phyloP scores from a whole-genome alignment of 176 grass and related monocot genomes.

The Phragmites australis region DNA sequence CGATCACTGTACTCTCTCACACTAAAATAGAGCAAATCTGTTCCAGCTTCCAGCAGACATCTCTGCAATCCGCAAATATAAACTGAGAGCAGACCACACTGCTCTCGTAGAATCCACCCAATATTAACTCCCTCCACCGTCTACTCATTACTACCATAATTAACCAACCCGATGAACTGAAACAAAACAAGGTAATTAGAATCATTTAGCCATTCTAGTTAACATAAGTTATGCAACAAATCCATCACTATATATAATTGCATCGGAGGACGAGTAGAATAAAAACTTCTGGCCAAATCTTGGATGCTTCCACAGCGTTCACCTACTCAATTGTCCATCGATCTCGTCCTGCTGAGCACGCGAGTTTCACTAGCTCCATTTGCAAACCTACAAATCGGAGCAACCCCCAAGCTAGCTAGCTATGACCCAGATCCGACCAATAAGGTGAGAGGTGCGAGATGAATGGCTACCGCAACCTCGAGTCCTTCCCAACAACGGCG shows the following conservation, averaged over 20 bases:
- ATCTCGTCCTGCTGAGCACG: slow-evolving; percentile 13
- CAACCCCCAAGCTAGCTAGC: not conserved
- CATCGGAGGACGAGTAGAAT: slow-evolving; percentile 28
- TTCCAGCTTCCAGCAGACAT: slow-evolving; percentile 35
- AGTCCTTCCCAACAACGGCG: not conserved
- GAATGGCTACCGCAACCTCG: slow-evolving; percentile 57
- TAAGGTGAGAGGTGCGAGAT: slow-evolving; percentile 17
- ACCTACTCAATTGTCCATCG: slow-evolving; percentile 46
- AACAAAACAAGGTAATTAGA: not conserved
- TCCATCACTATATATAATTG: not conserved
- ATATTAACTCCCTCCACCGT: slow-evolving; percentile 23
- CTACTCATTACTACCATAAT: not conserved
- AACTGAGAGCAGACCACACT: not conserved
- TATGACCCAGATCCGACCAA: slow-evolving; percentile 32
- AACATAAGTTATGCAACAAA: not conserved
- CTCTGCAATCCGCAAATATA: slow-evolving; percentile 32
- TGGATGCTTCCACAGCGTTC: slow-evolving; percentile 51
- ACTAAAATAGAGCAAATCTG: slow-evolving; percentile 13
- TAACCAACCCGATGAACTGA: not conserved
- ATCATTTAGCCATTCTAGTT: not conserved
- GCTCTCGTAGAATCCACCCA: slow-evolving; percentile 21
- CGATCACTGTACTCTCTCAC: not conserved
- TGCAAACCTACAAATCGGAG: slow-evolving; percentile 19
- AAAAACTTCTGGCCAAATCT: slow-evolving; percentile 37
- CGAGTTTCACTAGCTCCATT: slow-evolving; percentile 17